Percentiles rank a stretch among this genome's conserved stretches.
Conservation (phyloP, 1,284 basidiomycete genomes). For the Cryptococcus sp. region DNA sequence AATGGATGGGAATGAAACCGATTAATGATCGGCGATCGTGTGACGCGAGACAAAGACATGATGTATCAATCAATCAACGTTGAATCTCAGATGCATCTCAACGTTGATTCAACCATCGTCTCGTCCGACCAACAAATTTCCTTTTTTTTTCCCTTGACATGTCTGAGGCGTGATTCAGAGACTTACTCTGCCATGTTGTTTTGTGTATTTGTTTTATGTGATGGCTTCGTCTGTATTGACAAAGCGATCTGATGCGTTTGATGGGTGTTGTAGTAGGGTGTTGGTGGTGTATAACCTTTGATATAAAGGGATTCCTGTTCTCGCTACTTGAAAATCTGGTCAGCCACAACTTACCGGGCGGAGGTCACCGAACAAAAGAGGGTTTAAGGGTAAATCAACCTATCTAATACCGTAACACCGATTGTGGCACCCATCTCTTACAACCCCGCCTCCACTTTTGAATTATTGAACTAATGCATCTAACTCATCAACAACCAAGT, state of each 20-base stretch:
- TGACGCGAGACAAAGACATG: no score
- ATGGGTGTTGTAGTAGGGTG: background rate
- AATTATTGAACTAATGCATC: no score
- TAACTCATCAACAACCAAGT: no score
- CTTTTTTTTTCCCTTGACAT: background rate
- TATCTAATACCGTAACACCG: background rate
- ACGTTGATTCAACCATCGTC: no score
- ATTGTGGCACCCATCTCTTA: background rate
- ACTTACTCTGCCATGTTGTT: constrained; percentile 49
- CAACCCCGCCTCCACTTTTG: background rate
- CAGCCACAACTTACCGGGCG: background rate
- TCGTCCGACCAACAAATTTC: background rate
- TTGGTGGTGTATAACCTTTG: background rate
- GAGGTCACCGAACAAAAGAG: constrained; percentile 3
- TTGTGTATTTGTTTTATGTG: constrained; percentile 23
- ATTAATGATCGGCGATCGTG: no score
- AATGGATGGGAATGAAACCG: no score
- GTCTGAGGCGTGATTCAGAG: no score
- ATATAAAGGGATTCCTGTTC: background rate
- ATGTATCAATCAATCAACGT: no score
- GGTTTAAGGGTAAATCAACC: no score
- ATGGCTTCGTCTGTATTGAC: constrained; percentile 38
- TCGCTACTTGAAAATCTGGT: background rate
- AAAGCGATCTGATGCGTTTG: constrained; percentile 23
- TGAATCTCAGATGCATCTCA: no score